Base-by-base conservation (phyloP, 768 basidiomycete genomes). In the Cystobasidium onofrii region DNA sequence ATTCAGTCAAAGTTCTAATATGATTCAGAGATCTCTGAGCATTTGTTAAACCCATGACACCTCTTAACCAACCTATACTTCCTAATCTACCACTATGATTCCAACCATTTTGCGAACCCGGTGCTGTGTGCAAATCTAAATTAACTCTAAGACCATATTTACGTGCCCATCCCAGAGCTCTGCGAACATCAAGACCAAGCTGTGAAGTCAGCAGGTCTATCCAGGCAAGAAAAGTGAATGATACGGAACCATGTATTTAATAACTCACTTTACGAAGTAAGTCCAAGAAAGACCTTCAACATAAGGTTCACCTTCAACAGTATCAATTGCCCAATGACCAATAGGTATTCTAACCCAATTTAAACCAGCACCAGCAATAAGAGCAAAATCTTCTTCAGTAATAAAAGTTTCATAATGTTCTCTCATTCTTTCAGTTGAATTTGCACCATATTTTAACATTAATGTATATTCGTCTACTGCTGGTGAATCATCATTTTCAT, bases 111-210 rank as follows among this genome's bases (percentile, higher is more conserved):
- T 90, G 89, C 2, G 65, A 86, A 63, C 91, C 91, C 33, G 91
- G 90, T 36, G 88, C 84, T 1, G 89, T 84, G 80, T 91, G 90
- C 7, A 93, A 81, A 81, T 98, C 95, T 43, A 97, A 85, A 80
- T 94, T 91, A 78, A 97, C 91, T 64, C 95, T 88, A 66, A 97
- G 77, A 6, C 95, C 95, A 80, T 98, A 98, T 82, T 97, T 98
- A 74, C 94, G 87, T 6, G 91, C 92, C 95, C 95, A 97, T 75
- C 88, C 83, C 73, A 97, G 86, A 6, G 92, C 76, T 57, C 76
- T 76, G 60, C 63, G 46, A 31, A 88, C 89, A 76, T 43, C 17
- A 10, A 72, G 20, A 54, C n/a, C n/a, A n/a, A n/a, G n/a, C n/a
- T n/a, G 39, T 39, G 39, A 15, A 39, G 6, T 64, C 67, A n/a